A percentile compares a stretch with the other conserved stretches of the same genome.
These are phyloP conservation scores for Acanthamoeba healyi DNA, from an alignment of 208 protist genomes.

Conservation along the genomic window DNA sequence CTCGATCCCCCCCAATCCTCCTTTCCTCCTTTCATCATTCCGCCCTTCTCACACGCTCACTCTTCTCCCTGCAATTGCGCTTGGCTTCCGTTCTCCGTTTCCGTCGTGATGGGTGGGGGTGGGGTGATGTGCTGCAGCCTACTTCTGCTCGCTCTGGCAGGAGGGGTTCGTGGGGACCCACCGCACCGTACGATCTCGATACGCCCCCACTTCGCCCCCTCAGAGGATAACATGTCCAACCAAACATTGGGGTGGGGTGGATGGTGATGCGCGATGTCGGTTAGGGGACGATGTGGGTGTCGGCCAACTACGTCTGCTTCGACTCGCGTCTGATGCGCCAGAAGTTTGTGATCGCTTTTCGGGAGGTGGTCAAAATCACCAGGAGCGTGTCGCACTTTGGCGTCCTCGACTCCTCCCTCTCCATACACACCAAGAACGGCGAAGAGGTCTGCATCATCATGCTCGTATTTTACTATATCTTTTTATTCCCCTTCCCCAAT, in stretches of 20 bases:
- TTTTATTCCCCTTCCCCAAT: too few species aligned
- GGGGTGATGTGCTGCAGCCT: not conserved
- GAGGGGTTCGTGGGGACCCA: conserved; percentile 32
- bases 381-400: conserved; percentile 15
- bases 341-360: conserved; percentile 8
- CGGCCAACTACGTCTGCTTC: conserved; percentile 35
- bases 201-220: too few species aligned
- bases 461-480: too few species aligned
- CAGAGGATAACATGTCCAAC: not conserved
- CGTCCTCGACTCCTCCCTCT: conserved; percentile 18
- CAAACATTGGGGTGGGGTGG: too few species aligned
- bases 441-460: too few species aligned
- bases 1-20: too few species aligned
- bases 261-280: not conserved
- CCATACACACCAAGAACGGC: conserved; percentile 12
- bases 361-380: conserved; percentile 19
- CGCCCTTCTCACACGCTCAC: not conserved
- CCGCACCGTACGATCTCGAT: not conserved
- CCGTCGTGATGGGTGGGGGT: not conserved
- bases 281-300: conserved; percentile 19
- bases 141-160: conserved; percentile 26
- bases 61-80: not conserved
- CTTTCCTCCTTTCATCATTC: not conserved
- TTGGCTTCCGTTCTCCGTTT: not conserved
- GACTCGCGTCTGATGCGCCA: conserved; percentile 4